Percentiles rank a stretch among this genome's conserved stretches.
Conservation (phyloP, 108 stramenopile genomes). For the Nitzschia putrida region DNA sequence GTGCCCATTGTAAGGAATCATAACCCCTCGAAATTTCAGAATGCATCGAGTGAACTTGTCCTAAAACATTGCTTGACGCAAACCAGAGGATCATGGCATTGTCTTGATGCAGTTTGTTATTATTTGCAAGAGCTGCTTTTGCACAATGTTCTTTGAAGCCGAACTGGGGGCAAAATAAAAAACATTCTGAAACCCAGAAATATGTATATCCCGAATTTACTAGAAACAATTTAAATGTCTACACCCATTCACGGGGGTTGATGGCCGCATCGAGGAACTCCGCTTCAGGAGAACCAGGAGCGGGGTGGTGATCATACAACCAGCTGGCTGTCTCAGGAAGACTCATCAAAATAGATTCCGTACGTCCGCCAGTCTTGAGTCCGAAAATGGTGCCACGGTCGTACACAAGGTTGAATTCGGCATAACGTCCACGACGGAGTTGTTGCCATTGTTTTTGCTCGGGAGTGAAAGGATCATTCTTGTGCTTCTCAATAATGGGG, state of each 20-base stretch:
- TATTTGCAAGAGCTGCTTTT: no score
- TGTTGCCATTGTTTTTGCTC: conserved; percentile 95
- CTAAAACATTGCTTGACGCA: no score
- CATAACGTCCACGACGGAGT: conserved; percentile 88
- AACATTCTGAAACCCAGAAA: no score
- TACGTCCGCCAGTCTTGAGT: conserved; percentile 94
- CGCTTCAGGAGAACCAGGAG: conserved; percentile 79
- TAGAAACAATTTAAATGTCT: not conserved
- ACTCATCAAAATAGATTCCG: conserved; percentile 97
- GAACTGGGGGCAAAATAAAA: no score
- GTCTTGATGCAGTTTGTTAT: no score
- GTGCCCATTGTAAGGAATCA: no score
- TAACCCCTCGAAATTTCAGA: no score
- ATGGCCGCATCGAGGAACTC: conserved; percentile 90
- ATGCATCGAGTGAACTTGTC: no score
- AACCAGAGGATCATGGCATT: no score
- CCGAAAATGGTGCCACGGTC: conserved; percentile 98
- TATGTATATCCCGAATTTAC: no score
- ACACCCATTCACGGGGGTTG: conserved; percentile 87
- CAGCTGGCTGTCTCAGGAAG: conserved; percentile 94
- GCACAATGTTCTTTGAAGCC: no score
- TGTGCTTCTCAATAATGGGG: conserved; percentile 85
- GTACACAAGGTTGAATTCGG: conserved; percentile 98
- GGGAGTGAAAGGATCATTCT: conserved; percentile 82
- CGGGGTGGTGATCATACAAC: conserved; percentile 90